A percentile compares a stretch with the other conserved stretches of the same genome.
These are phyloP conservation scores for Brachypodium distachyon DNA, from an alignment of 202 grass and related monocot genomes.

Conservation along the genomic window DNA sequence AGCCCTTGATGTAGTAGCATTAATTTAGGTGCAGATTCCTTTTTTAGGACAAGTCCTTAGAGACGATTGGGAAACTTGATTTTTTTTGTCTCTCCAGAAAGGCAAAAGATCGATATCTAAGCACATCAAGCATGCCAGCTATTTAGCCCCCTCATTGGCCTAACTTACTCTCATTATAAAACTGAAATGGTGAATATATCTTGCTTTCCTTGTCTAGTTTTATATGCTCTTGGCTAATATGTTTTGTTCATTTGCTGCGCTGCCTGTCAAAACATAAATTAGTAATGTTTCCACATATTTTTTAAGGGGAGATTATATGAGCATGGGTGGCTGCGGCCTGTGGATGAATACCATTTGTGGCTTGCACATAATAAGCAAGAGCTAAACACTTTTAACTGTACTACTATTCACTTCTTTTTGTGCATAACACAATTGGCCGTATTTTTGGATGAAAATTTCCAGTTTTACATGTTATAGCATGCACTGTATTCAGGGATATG, in stretches of 20 bases:
- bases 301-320: neutral
- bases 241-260: neutral
- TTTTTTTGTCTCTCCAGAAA: neutral
- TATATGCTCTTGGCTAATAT: neutral
- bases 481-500: neutral
- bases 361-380: neutral
- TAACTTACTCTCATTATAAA: neutral
- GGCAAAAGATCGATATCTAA: neutral
- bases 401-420: neutral
- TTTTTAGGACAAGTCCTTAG: neutral
- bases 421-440: neutral
- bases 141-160: neutral
- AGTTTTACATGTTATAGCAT: neutral
- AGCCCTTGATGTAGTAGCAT: neutral
- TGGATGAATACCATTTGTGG: neutral
- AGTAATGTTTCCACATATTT: neutral
- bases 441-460: neutral
- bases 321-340: neutral
- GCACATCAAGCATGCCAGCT: neutral
- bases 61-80: neutral
- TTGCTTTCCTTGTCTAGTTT: neutral
- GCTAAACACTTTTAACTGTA: neutral
- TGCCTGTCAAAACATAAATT: neutral
- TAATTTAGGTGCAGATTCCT: neutral
- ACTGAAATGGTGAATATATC: neutral